Evolutionary conservation across 148 eudicot species (phyloP).

Genomic region (Rheum nobile): DNA sequence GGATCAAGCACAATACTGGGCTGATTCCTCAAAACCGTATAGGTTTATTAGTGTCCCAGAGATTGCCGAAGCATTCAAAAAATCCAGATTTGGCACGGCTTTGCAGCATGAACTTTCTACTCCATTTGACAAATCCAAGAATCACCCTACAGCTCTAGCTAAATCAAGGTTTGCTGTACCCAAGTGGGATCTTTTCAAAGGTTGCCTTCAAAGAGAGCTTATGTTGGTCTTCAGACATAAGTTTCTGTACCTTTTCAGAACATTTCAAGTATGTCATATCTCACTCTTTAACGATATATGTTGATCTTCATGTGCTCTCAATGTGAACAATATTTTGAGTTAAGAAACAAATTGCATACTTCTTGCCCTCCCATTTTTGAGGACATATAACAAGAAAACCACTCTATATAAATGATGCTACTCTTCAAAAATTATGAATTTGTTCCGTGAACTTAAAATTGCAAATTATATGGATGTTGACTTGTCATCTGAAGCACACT

Average conservation of each 20-base stretch:
- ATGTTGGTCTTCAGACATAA: conserved; percentile 63
- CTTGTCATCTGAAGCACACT: not conserved
- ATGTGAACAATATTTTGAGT: not conserved
- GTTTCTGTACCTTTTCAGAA: conserved; percentile 68
- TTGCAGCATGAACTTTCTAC: conserved; percentile 38
- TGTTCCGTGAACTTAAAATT: no score
- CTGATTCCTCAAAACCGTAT: conserved; percentile 60
- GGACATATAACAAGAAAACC: no score
- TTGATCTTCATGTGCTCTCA: no score
- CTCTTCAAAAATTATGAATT: no score
- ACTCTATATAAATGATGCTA: no score
- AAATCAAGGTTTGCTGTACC: conserved; percentile 41
- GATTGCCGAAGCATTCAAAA: conserved; percentile 67
- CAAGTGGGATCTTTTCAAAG: conserved; percentile 52
- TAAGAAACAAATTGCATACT: not conserved
- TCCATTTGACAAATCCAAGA: conserved; percentile 39
- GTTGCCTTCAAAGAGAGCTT: conserved; percentile 60
- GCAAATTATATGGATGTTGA: not conserved
- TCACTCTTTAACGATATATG: not conserved
- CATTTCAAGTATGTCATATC: conserved; percentile 45
- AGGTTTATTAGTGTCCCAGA: conserved; percentile 43
- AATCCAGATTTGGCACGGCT: conserved; percentile 48
- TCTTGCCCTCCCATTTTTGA: no score
- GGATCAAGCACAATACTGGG: conserved; percentile 94
- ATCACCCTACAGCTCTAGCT: conserved; percentile 47